Conservation (phyloP, 2,329 filamentous ascomycete species). For the Beauveria sp. region DNA sequence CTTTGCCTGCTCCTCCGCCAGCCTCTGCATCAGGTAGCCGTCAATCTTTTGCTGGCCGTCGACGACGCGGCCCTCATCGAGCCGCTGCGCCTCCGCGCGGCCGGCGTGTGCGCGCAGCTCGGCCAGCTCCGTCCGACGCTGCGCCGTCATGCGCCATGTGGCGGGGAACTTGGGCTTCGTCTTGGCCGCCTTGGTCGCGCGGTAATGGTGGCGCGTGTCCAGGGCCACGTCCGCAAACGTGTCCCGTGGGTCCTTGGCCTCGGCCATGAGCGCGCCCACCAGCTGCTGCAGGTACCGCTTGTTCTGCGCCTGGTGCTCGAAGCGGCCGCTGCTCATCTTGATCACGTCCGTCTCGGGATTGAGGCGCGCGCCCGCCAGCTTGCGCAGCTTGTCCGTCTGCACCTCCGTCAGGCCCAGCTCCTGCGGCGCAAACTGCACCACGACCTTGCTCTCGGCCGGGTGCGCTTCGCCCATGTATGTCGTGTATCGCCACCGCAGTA, state of each 20-base stretch:
- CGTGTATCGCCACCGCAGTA: slow-evolving; percentile 92
- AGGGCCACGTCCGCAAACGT: slow-evolving; percentile 84
- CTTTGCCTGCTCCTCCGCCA: slow-evolving; percentile 26
- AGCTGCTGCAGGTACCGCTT: slow-evolving; percentile 86
- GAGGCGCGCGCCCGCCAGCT: slow-evolving; percentile 78
- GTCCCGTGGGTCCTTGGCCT: slow-evolving; percentile 71
- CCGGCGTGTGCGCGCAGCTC: slow-evolving; percentile 45
- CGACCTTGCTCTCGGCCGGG: slow-evolving; percentile 86
- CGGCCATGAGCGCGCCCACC: slow-evolving; percentile 62
- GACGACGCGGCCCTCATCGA: slow-evolving; percentile 48
- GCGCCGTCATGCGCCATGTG: slow-evolving; percentile 71
- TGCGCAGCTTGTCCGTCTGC: slow-evolving; percentile 75
- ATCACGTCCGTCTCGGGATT: slow-evolving; percentile 75
- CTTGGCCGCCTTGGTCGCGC: slow-evolving; percentile 33
- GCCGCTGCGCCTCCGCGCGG: slow-evolving; percentile 46
- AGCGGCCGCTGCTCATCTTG: slow-evolving; percentile 87
- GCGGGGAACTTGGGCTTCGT: slow-evolving; percentile 69
- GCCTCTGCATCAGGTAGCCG: slow-evolving; percentile 24
- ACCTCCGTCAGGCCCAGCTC: slow-evolving; percentile 63
- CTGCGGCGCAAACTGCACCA: slow-evolving; percentile 74
- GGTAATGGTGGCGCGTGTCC: slow-evolving; percentile 76
- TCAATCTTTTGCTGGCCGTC: slow-evolving; percentile 46
- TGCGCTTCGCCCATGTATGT: slow-evolving; percentile 93
- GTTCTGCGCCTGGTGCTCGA: slow-evolving; percentile 85
- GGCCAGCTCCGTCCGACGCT: slow-evolving; percentile 60